A percentile compares a stretch with the other conserved stretches of the same genome.
Conservation (phyloP, 2,329 filamentous ascomycete species). For the Alternaria sp. region DNA sequence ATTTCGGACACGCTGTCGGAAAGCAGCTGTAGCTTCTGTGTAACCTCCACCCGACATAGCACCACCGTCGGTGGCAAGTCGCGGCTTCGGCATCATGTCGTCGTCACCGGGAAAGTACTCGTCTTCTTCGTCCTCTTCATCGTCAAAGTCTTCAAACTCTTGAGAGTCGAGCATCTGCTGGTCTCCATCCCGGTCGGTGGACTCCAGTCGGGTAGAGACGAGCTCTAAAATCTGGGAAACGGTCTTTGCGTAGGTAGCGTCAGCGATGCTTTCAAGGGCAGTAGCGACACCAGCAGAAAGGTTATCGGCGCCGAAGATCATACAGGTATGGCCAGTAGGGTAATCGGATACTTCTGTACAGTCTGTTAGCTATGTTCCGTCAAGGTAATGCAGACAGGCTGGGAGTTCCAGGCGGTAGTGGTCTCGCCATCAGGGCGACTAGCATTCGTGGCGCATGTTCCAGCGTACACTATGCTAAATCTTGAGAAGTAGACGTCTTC, state of each 20-base stretch:
- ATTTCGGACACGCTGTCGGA: conserved; percentile 54
- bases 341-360: conserved; percentile 64
- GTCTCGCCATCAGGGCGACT: background rate
- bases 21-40: conserved; percentile 31
- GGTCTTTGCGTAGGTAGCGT: conserved; percentile 51
- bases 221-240: conserved; percentile 58
- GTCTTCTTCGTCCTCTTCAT: conserved; percentile 43
- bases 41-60: conserved; percentile 6
- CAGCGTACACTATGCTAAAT: background rate
- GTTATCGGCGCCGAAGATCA: conserved; percentile 61
- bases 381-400: background rate
- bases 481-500: background rate
- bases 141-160: conserved; percentile 38
- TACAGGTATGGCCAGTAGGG: conserved; percentile 62
- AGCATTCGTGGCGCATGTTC: background rate
- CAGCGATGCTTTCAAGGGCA: conserved; percentile 55
- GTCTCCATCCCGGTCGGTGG: conserved; percentile 51
- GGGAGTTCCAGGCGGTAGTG: background rate
- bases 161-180: conserved; percentile 51
- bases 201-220: conserved; percentile 48
- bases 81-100: conserved; percentile 43
- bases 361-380: background rate
- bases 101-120: conserved; percentile 49
- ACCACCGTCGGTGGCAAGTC: conserved; percentile 3
- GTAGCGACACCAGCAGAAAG: conserved; percentile 51